These are phyloP conservation scores for Colletotrichum sp. DNA, from an alignment of 2,329 filamentous ascomycete species.

Conservation along the genomic window DNA sequence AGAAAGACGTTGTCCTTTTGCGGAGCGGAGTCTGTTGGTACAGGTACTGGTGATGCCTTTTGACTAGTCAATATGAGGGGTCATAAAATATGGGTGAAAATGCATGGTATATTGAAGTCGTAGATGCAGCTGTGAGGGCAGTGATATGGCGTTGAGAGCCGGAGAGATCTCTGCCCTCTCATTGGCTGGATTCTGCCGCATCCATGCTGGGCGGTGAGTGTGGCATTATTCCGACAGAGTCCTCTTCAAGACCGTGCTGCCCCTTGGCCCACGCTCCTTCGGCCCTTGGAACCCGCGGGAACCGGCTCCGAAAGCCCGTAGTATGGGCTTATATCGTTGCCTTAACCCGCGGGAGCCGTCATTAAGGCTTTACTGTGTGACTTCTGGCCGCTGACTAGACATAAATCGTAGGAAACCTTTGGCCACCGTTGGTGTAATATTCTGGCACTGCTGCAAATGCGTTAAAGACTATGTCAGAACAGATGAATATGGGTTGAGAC, in stretches of 20 bases:
- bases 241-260: neutral
- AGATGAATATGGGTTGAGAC: neutral
- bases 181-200: too few species aligned
- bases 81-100: too few species aligned
- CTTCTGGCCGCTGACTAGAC: neutral
- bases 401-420: neutral
- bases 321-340: neutral
- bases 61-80: too few species aligned
- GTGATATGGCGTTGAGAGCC: too few species aligned
- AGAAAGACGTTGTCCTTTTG: neutral
- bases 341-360: neutral
- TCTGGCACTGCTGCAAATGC: neutral
- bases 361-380: neutral
- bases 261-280: neutral
- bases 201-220: too few species aligned
- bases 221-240: constrained; percentile 44
- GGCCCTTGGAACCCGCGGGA: neutral
- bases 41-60: too few species aligned
- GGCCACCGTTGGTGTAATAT: neutral
- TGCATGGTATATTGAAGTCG: too few species aligned
- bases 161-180: too few species aligned
- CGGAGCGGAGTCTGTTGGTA: neutral
- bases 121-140: too few species aligned
- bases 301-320: neutral
- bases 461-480: neutral